These are phyloP conservation scores for Cladophialophora chaetospira DNA, from an alignment of 2,329 filamentous ascomycete species.

Conservation along the genomic window DNA sequence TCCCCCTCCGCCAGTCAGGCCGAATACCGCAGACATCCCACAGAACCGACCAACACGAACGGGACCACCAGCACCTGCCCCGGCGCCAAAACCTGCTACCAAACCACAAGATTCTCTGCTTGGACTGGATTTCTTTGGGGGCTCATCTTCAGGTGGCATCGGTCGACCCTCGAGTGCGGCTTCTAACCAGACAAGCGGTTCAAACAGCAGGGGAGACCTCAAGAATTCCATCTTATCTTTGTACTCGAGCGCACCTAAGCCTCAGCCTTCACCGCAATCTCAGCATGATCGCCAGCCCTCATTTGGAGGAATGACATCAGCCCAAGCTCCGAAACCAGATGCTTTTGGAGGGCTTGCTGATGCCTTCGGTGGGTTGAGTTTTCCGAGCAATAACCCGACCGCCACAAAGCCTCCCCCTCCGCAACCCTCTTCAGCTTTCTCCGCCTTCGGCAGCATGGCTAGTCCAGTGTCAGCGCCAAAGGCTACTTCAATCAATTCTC, in stretches of 20 bases:
- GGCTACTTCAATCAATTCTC: constrained; percentile 48
- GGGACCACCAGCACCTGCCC: constrained; percentile 66
- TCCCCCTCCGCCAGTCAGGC: constrained; percentile 61
- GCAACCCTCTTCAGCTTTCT: constrained; percentile 59
- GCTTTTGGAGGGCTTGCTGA: constrained; percentile 71
- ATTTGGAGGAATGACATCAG: constrained; percentile 67
- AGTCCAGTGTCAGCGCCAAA: constrained; percentile 41
- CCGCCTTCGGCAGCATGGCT: constrained; percentile 57
- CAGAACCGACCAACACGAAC: constrained; percentile 59
- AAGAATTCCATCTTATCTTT: constrained; percentile 97
- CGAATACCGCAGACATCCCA: constrained; percentile 72
- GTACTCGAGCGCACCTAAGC: constrained; percentile 80
- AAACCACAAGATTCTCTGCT: constrained; percentile 80
- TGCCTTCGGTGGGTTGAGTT: constrained; percentile 73
- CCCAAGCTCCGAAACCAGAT: constrained; percentile 55
- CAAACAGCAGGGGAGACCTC: constrained; percentile 81
- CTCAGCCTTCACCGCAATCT: constrained; percentile 59
- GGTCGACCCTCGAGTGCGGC: constrained; percentile 78
- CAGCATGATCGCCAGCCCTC: constrained; percentile 63
- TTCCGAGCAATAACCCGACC: constrained; percentile 54
- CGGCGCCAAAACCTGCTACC: constrained; percentile 53
- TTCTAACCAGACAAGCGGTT: constrained; percentile 58
- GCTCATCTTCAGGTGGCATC: constrained; percentile 65
- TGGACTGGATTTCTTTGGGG: constrained; percentile 88
- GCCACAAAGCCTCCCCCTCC: constrained; percentile 40